phyloP scores from a whole-genome alignment of 768 basidiomycete species.

The Mycena filopes region DNA sequence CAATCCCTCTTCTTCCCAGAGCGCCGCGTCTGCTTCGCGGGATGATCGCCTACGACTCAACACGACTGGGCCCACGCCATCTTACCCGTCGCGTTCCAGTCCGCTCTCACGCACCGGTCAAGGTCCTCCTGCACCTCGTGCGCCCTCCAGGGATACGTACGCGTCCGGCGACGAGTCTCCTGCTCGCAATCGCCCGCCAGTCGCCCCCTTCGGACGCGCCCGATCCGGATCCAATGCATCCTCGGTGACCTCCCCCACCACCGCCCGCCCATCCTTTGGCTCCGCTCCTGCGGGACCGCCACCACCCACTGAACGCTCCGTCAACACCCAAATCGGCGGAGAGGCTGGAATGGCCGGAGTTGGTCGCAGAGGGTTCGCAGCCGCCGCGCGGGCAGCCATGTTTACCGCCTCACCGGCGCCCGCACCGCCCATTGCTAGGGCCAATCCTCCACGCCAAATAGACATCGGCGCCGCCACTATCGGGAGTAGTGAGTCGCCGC shows the following conservation, averaged over 20 bases:
- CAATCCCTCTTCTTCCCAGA: slow-evolving; percentile 24
- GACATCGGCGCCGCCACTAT: slow-evolving; percentile 54
- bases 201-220: slow-evolving; percentile 32
- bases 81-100: slow-evolving; percentile 47
- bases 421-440: slow-evolving; percentile 29
- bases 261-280: slow-evolving; percentile 37
- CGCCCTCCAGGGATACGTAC: slow-evolving; percentile 27
- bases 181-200: slow-evolving; percentile 38
- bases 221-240: slow-evolving; percentile 37
- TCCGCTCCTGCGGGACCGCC: slow-evolving; percentile 30
- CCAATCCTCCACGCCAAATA: slow-evolving; percentile 55
- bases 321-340: slow-evolving; percentile 80
- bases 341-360: slow-evolving; percentile 93
- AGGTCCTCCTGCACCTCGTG: slow-evolving; percentile 22
- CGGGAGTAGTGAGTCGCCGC: slow-evolving; percentile 49
- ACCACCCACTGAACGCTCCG: slow-evolving; percentile 42
- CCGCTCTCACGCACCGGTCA: slow-evolving; percentile 42
- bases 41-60: slow-evolving; percentile 47
- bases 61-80: slow-evolving; percentile 34
- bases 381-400: slow-evolving; percentile 74
- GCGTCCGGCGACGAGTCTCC: slow-evolving; percentile 34
- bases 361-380: slow-evolving; percentile 85
- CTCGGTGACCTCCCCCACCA: slow-evolving; percentile 36
- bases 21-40: slow-evolving; percentile 27
- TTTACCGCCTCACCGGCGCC: slow-evolving; percentile 37